Percentiles rank a stretch among this genome's conserved stretches.
These are phyloP conservation scores for Blumeria hordei DNA, from an alignment of 2,329 filamentous ascomycete genomes.

Conservation along the genomic window DNA sequence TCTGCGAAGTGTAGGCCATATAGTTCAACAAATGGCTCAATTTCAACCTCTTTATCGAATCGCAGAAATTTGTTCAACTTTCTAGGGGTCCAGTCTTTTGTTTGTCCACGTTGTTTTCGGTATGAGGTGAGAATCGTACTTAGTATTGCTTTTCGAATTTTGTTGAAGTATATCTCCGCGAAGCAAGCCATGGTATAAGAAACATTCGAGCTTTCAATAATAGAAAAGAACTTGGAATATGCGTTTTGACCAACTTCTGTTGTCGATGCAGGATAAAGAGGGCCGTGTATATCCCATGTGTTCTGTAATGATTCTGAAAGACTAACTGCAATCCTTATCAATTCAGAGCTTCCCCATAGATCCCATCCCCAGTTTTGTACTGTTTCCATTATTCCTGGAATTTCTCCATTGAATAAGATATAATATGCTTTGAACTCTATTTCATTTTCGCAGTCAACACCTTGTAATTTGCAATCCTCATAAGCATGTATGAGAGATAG, in stretches of 20 bases:
- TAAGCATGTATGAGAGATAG: slow-evolving; percentile 42
- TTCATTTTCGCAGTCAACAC: slow-evolving; percentile 34
- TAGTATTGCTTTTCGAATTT: slow-evolving; percentile 32
- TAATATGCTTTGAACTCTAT: slow-evolving; percentile 42
- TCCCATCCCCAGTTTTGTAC: slow-evolving; percentile 29
- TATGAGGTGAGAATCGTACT: slow-evolving; percentile 29
- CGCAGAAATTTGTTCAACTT: slow-evolving; percentile 31
- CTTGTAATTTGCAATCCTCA: slow-evolving; percentile 35
- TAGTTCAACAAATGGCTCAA: slow-evolving; percentile 36
- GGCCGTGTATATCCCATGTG: slow-evolving; percentile 30
- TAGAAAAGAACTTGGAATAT: slow-evolving; percentile 31
- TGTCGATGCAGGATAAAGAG: slow-evolving; percentile 21
- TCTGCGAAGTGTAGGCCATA: slow-evolving; percentile 28
- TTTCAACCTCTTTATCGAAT: slow-evolving; percentile 44
- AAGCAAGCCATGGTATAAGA: slow-evolving; percentile 49
- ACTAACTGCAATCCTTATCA: slow-evolving; percentile 34
- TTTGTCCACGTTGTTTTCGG: slow-evolving; percentile 28
- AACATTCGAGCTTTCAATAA: slow-evolving; percentile 28
- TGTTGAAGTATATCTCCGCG: slow-evolving; percentile 41
- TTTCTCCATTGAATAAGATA: slow-evolving; percentile 33
- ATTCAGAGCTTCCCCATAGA: slow-evolving; percentile 30
- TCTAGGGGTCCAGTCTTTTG: slow-evolving; percentile 33
- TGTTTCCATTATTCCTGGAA: slow-evolving; percentile 30
- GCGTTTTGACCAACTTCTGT: slow-evolving; percentile 22
- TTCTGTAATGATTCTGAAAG: slow-evolving; percentile 36